A percentile compares a stretch with the other conserved stretches of the same genome.
Conservation (phyloP, 2,329 filamentous ascomycete species). For the Huntiella decipiens region DNA sequence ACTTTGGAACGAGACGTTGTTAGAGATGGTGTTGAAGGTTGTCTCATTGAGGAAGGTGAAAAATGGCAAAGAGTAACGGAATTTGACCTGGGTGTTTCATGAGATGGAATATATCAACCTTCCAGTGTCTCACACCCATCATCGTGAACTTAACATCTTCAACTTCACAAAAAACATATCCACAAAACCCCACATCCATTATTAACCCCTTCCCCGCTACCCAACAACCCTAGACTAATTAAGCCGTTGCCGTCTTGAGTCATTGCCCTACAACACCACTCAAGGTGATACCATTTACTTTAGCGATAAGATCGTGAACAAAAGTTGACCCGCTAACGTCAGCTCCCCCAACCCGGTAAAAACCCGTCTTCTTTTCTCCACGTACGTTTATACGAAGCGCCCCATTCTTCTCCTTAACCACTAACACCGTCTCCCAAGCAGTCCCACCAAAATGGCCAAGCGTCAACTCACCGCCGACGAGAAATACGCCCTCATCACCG, state of each 20-base stretch:
- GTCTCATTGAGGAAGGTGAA: too few relatives aligned
- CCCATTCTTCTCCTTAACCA: background rate
- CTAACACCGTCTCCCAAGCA: background rate
- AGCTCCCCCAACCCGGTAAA: too few relatives aligned
- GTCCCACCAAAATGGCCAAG: conserved; percentile 13
- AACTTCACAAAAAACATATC: too few relatives aligned
- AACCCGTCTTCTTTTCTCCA: background rate
- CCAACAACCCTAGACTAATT: background rate
- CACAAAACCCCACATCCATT: too few relatives aligned
- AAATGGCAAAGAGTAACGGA: too few relatives aligned
- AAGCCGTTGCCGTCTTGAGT: background rate
- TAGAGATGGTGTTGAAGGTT: too few relatives aligned
- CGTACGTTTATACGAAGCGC: background rate
- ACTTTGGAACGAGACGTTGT: too few relatives aligned
- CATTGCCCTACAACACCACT: background rate
- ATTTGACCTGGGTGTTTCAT: too few relatives aligned
- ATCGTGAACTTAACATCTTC: too few relatives aligned
- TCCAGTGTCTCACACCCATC: too few relatives aligned
- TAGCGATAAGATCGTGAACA: background rate
- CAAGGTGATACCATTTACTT: background rate
- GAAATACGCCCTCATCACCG: conserved; percentile 56
- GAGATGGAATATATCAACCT: too few relatives aligned
- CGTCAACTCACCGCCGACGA: conserved; percentile 29
- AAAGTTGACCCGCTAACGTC: too few relatives aligned
- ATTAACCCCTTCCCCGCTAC: background rate